Evolutionary conservation across 2,329 filamentous ascomycete genomes (phyloP), one percentile per base, ranked within the genome.

Genomic region (Fusarium armeniacum): DNA sequence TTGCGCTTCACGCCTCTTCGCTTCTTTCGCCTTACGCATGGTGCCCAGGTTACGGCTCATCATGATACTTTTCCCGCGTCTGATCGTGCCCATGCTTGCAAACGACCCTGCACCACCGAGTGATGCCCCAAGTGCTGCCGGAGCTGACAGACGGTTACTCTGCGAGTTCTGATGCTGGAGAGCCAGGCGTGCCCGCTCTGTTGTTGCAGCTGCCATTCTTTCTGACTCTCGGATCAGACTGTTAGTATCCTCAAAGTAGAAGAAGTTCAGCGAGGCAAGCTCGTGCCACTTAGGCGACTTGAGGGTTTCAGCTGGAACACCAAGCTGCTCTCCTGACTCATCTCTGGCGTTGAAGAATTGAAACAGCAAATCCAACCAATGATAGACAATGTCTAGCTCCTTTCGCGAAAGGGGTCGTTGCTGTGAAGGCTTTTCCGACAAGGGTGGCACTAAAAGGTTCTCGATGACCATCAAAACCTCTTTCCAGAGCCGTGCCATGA

Each of bases 201-300:
- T 91, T 6, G 92, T 97, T 41, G 94, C 93, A 3, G 93, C 91
- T 5, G 94, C 95, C 92, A 99, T 99, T 58, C 93, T 89, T 80
- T 99, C 96, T 4, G 93, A 97, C n/a, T 93, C 97, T 52, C 95
- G 91, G 73, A 98, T 93, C 15, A 99, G 87, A 73, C 92, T 94
- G 65, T 97, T 93, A 1, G 94, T 97, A 33, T 91, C 88, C 76
- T 98, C 94, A 77, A 96, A 97, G 83, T 99, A 99, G 85, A 98
- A 99, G 86, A 98, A 99, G 83, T 97, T 97, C 68, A 99, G 87
- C 67, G 93, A 95, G 71, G 96, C 93, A 56, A 99, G 89, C 80
- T 99, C 96, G 83, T 98, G 94, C 84, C 97, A 99, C 86, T 99
- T 99, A 77, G 95, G 93, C 71, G 93, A 97, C 81, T 97, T 97